phyloP scores from a whole-genome alignment of 2,329 filamentous ascomycete genomes.

The Arthrobotrys sinensis region DNA sequence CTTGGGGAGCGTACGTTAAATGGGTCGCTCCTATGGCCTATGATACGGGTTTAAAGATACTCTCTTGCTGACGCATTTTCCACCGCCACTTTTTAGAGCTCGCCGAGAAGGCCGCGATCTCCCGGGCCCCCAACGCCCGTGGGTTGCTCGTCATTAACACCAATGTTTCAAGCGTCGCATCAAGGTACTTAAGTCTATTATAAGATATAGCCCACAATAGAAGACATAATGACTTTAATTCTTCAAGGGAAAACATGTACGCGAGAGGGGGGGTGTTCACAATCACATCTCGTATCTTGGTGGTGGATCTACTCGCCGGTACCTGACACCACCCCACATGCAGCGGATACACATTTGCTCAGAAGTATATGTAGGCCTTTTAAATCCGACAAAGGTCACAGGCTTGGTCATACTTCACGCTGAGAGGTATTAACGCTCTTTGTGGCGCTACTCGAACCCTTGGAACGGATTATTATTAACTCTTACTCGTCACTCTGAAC shows the following conservation, averaged over 20 bases:
- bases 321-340: constrained; percentile 55
- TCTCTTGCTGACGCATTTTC: neutral
- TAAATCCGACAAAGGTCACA: constrained; percentile 87
- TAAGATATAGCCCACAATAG: neutral
- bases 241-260: constrained; percentile 87
- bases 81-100: constrained; percentile 71
- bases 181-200: constrained; percentile 69
- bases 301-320: constrained; percentile 90
- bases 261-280: constrained; percentile 90
- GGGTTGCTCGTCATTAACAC: constrained; percentile 95
- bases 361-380: constrained; percentile 71
- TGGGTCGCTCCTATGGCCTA: neutral
- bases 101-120: constrained; percentile 94
- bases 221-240: constrained; percentile 30
- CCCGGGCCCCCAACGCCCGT: constrained; percentile 83
- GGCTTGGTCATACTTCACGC: constrained; percentile 90
- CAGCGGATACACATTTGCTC: constrained; percentile 38
- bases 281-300: constrained; percentile 93
- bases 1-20: constrained; percentile 80
- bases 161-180: constrained; percentile 87
- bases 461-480: neutral
- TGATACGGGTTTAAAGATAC: neutral
- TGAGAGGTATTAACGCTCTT: constrained; percentile 72
- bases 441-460: neutral
- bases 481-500: neutral